Evolutionary conservation across 208 protist genomes (phyloP), one percentile per base, ranked within the genome.

Genomic region (Endotrypanum monterogeii): DNA sequence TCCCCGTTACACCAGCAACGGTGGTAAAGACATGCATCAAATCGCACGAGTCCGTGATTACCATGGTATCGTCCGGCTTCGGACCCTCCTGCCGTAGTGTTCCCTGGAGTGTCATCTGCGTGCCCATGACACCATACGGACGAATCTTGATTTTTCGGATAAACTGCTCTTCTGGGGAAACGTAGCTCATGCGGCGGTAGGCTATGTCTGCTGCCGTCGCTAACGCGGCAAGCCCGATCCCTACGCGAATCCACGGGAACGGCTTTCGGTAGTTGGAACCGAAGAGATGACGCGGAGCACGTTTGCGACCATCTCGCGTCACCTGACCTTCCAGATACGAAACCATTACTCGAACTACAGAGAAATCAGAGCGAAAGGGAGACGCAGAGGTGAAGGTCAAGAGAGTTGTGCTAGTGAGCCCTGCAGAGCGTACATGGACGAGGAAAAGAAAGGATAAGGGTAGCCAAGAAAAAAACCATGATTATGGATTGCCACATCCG

Each of bases 121-220:
- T 93, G 28, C 93, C 93, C 71, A 97, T 79, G 44, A 96, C 91
- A 37, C 93, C 93, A 73, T 97, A 95, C 16, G 91, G 93, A 23
- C 76, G 76, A 48, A 96, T 80, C 39, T 80, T 39, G 63, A 95
- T 88, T 83, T 94, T 94, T 52, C 82, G 84, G 28, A 95, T 73
- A 50, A 96, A 96, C 76, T 89, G 74, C 57, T 95, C 86, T 80
- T 90, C 79, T 28, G 85, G 85, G 12, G 91, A 79, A 12, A 90
- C 78, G 69, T 88, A 80, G 51, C 74, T 83, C 71, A 87, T 84
- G 60, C 87, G 82, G 71, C 84, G 84, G 72, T 91, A 85, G 46
- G 78, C 41, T 32, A 83, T 71, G 73, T 79, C 73, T 60, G 67
- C 72, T 2, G 71, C 79, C 16, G 69, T 32, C 23, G 71, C 74